Conservation (phyloP, 108 stramenopile genomes). For the Conticribra guillardii region DNA sequence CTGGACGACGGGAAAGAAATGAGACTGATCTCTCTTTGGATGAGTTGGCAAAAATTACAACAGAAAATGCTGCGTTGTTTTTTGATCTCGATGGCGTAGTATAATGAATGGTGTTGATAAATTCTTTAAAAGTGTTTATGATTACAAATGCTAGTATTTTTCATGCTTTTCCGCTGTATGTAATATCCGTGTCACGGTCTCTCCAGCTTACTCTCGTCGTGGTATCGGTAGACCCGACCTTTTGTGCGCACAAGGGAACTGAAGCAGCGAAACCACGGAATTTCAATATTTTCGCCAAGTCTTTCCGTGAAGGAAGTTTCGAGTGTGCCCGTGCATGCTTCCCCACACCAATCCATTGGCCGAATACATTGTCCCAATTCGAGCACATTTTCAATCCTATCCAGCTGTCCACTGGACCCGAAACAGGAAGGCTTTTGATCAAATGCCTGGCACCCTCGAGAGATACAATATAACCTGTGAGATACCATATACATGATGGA, state of each 20-base stretch:
- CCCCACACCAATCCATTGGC: conserved; percentile 71
- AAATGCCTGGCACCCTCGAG: conserved; percentile 68
- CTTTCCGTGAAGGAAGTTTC: conserved; percentile 49
- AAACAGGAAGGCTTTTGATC: conserved; percentile 62
- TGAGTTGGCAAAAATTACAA: conserved; percentile 54
- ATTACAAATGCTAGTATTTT: no score
- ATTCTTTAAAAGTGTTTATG: not conserved
- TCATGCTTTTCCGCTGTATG: no score
- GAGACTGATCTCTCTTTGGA: conserved; percentile 35
- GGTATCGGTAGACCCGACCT: conserved; percentile 28
- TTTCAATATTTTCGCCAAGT: conserved; percentile 58
- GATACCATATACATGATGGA: conserved; percentile 82
- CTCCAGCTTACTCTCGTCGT: conserved; percentile 22
- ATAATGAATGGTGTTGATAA: not conserved
- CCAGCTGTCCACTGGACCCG: conserved; percentile 79
- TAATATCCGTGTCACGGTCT: conserved; percentile 80
- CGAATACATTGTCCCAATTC: conserved; percentile 82
- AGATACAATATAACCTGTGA: conserved; percentile 83
- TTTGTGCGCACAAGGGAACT: conserved; percentile 77
- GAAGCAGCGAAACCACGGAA: conserved; percentile 83
- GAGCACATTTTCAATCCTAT: conserved; percentile 72
- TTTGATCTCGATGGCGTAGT: conserved; percentile 44
- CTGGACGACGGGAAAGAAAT: conserved; percentile 31
- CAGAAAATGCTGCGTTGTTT: conserved; percentile 57
- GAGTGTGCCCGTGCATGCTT: conserved; percentile 28